Conservation (phyloP, 2,329 filamentous ascomycete species). For the Akanthomyces muscarius region DNA sequence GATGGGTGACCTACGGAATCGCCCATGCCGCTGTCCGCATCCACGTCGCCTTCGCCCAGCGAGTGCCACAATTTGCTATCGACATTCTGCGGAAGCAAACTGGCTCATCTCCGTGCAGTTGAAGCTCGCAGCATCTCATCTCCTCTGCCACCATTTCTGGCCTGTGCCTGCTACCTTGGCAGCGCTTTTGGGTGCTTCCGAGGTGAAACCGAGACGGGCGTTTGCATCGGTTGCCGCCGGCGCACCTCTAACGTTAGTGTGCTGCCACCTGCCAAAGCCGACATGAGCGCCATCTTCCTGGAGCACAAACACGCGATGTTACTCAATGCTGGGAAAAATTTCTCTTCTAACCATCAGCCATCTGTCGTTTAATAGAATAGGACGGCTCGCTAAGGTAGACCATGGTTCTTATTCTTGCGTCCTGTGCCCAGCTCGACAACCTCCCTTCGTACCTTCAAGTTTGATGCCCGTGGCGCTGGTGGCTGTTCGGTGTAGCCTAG, state of each 20-base stretch:
- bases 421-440: not conserved
- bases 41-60: not conserved
- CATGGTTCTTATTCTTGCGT: not conserved
- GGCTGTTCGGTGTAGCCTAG: not conserved
- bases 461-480: not conserved
- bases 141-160: not conserved
- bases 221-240: constrained; percentile 12
- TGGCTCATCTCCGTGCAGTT: not conserved
- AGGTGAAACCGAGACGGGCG: constrained; percentile 7
- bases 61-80: not conserved
- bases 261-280: constrained; percentile 9
- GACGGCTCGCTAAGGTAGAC: not conserved
- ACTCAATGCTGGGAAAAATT: not conserved
- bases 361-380: not conserved
- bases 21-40: not conserved
- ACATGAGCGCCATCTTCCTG: not conserved
- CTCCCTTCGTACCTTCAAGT: not conserved
- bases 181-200: not conserved
- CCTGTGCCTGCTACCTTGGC: not conserved
- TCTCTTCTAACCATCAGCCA: not conserved
- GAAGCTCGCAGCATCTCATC: not conserved
- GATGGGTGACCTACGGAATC: not conserved
- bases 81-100: not conserved
- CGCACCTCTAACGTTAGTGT: not conserved
- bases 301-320: constrained; percentile 4